phyloP scores from a whole-genome alignment of 2,329 filamentous ascomycete genomes.

The Xylaria sp. region DNA sequence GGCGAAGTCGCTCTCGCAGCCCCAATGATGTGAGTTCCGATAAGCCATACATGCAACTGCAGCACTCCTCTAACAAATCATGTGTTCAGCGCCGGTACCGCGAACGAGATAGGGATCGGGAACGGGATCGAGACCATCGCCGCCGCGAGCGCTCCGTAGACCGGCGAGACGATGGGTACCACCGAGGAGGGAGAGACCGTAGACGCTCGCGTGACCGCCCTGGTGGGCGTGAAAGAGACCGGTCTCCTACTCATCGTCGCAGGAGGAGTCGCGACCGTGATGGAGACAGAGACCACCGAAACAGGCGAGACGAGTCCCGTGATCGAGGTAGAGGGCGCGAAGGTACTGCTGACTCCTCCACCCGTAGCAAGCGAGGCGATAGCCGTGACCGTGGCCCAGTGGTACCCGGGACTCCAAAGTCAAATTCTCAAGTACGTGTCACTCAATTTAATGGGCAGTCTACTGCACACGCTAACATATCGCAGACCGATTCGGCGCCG shows the following conservation, averaged over 20 bases:
- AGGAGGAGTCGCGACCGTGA: constrained; percentile 70
- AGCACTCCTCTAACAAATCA: constrained; percentile 55
- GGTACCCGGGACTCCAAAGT: constrained; percentile 59
- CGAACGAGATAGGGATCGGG: constrained; percentile 60
- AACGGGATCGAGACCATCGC: constrained; percentile 68
- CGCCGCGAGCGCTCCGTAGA: constrained; percentile 77
- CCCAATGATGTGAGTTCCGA: constrained; percentile 66
- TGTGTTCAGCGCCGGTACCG: constrained; percentile 66
- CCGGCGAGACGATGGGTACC: constrained; percentile 72
- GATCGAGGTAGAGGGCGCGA: constrained; percentile 73
- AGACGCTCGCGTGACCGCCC: constrained; percentile 72
- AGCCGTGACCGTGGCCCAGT: constrained; percentile 65
- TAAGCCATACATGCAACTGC: constrained; percentile 23
- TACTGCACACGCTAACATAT: constrained; percentile 37
- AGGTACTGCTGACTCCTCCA: constrained; percentile 76
- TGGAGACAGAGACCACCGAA: constrained; percentile 69
- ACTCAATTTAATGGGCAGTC: neutral
- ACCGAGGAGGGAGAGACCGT: constrained; percentile 66
- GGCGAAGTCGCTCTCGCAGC: constrained; percentile 71
- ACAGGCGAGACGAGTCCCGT: constrained; percentile 78
- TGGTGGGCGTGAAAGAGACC: constrained; percentile 62
- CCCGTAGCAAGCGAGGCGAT: constrained; percentile 74
- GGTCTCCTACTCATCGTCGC: constrained; percentile 67
- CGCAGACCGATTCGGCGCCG: constrained; percentile 64
- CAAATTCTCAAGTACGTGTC: constrained; percentile 68